A percentile compares a stretch with the other conserved stretches of the same genome.
Conservation (phyloP, 371 early-diverging fungal species). For the Mortierella sp. region DNA sequence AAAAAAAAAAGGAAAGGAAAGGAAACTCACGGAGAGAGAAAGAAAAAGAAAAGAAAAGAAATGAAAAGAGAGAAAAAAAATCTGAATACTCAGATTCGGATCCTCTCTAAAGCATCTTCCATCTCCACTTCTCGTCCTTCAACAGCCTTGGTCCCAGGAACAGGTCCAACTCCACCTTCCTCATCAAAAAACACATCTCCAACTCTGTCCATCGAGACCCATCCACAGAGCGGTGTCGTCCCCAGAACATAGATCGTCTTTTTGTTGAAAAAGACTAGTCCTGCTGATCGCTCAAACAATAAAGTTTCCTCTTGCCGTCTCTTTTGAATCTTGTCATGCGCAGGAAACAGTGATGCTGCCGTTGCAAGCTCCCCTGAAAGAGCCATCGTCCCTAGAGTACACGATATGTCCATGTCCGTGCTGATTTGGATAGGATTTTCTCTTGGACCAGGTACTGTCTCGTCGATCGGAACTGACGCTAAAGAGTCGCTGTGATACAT, state of each 20-base stretch:
- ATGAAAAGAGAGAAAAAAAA: background rate
- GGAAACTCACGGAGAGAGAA: too few relatives aligned
- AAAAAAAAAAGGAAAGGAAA: too few relatives aligned
- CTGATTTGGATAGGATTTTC: background rate
- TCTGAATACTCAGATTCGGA: constrained; percentile 20
- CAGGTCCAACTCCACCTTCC: constrained; percentile 45
- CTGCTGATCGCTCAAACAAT: constrained; percentile 60
- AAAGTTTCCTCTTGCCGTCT: constrained; percentile 48
- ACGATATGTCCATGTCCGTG: constrained; percentile 2
- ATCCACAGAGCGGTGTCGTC: constrained; percentile 67
- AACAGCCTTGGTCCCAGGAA: constrained; percentile 46
- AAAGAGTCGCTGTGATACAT: constrained; percentile 30
- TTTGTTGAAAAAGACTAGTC: constrained; percentile 67
- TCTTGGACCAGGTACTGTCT: background rate
- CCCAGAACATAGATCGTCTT: constrained; percentile 64
- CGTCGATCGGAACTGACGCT: background rate
- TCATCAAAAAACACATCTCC: constrained; percentile 53
- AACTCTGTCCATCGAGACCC: constrained; percentile 61
- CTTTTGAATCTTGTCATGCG: constrained; percentile 49
- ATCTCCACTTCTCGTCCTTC: constrained; percentile 51
- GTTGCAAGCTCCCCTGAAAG: constrained; percentile 47
- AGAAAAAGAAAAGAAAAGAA: background rate
- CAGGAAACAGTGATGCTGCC: constrained; percentile 45
- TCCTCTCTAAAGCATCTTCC: constrained; percentile 50
- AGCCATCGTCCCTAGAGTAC: constrained; percentile 40